Percentiles rank a stretch among this genome's conserved stretches.
These are phyloP conservation scores for Aspergillus bertholletiae DNA, from an alignment of 495 filamentous ascomycete genomes.

Conservation along the genomic window DNA sequence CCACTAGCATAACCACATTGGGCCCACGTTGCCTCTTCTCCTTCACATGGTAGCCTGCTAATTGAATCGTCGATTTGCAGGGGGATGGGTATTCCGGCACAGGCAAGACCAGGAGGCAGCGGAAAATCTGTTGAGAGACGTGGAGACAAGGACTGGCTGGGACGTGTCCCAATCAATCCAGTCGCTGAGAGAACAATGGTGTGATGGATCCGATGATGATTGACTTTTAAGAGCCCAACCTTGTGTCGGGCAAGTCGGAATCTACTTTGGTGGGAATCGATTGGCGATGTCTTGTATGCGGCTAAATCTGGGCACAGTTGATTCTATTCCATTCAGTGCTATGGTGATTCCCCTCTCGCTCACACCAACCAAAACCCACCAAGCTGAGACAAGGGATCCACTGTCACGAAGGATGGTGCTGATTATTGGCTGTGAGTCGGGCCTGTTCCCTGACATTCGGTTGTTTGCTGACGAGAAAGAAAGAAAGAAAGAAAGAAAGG, in stretches of 20 bases:
- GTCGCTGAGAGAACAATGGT: slow-evolving; percentile 24
- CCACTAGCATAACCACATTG: background rate
- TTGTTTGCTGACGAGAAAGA: too few species aligned
- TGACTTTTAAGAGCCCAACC: slow-evolving; percentile 1
- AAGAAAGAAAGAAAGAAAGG: too few species aligned
- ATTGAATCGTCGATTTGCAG: slow-evolving; percentile 5
- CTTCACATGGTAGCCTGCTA: background rate
- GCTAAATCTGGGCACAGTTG: background rate
- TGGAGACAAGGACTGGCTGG: slow-evolving; percentile 29
- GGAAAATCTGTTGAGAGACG: slow-evolving; percentile 19
- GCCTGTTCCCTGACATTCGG: too few species aligned
- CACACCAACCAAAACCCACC: too few species aligned
- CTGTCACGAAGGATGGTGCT: too few species aligned
- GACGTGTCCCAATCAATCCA: slow-evolving; percentile 23
- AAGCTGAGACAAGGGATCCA: too few species aligned
- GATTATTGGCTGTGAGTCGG: too few species aligned
- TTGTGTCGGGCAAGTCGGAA: background rate
- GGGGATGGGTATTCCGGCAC: slow-evolving; percentile 29
- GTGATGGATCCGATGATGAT: slow-evolving; percentile 14
- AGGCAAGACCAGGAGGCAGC: slow-evolving; percentile 24
- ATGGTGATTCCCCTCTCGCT: too few species aligned
- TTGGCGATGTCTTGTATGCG: background rate
- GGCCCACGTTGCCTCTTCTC: background rate
- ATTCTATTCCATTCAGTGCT: too few species aligned
- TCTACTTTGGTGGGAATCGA: background rate